phyloP scores from a whole-genome alignment of 495 filamentous ascomycete species.

The Bombardia bombarda region DNA sequence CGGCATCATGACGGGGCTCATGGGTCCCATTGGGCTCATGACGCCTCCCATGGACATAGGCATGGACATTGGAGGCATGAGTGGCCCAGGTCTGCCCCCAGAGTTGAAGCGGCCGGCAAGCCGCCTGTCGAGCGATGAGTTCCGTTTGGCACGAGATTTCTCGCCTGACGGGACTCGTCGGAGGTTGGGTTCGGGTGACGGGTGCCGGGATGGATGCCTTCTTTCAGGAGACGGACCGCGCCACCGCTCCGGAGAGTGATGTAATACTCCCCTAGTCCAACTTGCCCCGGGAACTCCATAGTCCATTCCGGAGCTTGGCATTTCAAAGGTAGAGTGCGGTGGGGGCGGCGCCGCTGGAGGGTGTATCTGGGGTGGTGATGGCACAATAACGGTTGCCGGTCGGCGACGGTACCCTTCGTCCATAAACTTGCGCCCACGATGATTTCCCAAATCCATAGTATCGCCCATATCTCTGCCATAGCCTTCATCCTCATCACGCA shows the following conservation, averaged over 20 bases:
- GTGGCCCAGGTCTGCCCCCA: slow-evolving; percentile 19
- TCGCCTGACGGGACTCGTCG: slow-evolving; percentile 7
- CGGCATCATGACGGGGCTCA: slow-evolving; percentile 14
- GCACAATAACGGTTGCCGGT: slow-evolving; percentile 30
- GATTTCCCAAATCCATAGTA: slow-evolving; percentile 25
- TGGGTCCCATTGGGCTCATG: slow-evolving; percentile 12
- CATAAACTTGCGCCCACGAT: slow-evolving; percentile 21
- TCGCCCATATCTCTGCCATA: slow-evolving; percentile 20
- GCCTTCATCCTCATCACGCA: slow-evolving; percentile 25
- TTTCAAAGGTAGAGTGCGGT: slow-evolving; percentile 25
- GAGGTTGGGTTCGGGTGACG: slow-evolving; percentile 3
- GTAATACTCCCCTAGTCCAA: slow-evolving; percentile 18
- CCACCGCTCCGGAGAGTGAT: slow-evolving; percentile 13
- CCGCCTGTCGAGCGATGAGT: slow-evolving; percentile 34
- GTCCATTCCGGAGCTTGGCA: slow-evolving; percentile 22
- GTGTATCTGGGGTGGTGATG: slow-evolving; percentile 22
- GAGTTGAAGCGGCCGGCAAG: slow-evolving; percentile 38
- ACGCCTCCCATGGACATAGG: slow-evolving; percentile 4
- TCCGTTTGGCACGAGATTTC: slow-evolving; percentile 14
- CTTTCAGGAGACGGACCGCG: slow-evolving; percentile 11
- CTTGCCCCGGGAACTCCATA: slow-evolving; percentile 26
- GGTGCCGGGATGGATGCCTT: slow-evolving; percentile 6
- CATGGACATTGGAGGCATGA: slow-evolving; percentile 7
- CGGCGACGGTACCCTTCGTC: slow-evolving; percentile 35
- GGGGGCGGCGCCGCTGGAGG: slow-evolving; percentile 22